Conservation (phyloP, 257 asterid genomes). For the Fraxinus quadrangulata region DNA sequence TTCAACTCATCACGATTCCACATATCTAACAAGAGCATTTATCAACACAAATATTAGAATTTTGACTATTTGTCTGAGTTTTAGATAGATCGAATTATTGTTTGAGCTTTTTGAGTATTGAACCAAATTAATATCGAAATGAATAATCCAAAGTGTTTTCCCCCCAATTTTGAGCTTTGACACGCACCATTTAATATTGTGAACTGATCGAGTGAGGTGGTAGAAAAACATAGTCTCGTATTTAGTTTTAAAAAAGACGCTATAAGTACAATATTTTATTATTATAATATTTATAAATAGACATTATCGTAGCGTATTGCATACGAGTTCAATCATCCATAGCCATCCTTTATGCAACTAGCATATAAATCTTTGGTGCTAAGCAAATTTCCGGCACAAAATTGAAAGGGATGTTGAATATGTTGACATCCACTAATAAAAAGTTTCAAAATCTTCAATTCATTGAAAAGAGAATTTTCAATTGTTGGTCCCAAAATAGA, state of each 20-base stretch:
- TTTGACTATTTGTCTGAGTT: too few relatives aligned
- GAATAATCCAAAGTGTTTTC: too few relatives aligned
- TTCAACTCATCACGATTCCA: too few relatives aligned
- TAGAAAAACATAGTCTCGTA: not conserved
- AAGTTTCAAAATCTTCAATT: not conserved
- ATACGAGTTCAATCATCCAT: not conserved
- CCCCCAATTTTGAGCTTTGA: too few relatives aligned
- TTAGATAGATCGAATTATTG: too few relatives aligned
- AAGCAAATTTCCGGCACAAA: not conserved
- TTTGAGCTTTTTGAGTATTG: too few relatives aligned
- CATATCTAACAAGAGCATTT: too few relatives aligned
- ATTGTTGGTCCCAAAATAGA: slow-evolving; percentile 12
- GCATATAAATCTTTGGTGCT: not conserved
- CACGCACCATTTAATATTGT: not conserved
- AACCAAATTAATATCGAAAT: too few relatives aligned
- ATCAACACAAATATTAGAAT: too few relatives aligned
- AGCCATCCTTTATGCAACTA: slow-evolving; percentile 11
- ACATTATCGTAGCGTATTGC: not conserved
- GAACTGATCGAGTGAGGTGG: not conserved
- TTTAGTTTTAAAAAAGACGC: too few relatives aligned
- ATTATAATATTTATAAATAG: not conserved
- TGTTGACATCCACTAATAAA: not conserved
- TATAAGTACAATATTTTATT: not conserved
- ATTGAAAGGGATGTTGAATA: slow-evolving; percentile 5
- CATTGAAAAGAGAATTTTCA: slow-evolving; percentile 5